Percentiles rank a stretch among this genome's conserved stretches.
These are phyloP conservation scores for Aspergillus ostianus DNA, from an alignment of 495 filamentous ascomycete species.

Conservation along the genomic window DNA sequence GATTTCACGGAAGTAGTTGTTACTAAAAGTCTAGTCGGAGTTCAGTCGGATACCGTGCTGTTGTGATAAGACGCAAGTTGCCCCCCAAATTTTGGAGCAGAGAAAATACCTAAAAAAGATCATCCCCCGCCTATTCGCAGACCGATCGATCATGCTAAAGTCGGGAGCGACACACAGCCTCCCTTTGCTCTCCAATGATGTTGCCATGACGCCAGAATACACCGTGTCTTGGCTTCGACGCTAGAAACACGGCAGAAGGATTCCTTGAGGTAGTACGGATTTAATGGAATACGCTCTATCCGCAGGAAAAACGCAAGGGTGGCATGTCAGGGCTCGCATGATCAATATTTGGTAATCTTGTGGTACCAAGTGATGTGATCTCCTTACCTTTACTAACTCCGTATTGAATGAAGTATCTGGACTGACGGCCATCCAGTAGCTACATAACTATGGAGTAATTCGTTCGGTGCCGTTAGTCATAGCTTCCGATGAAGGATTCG, in stretches of 20 bases:
- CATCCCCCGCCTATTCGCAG: background rate
- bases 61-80: background rate
- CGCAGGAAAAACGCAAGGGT: background rate
- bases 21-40: background rate
- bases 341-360: background rate
- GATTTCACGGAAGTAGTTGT: background rate
- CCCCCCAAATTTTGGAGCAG: background rate
- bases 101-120: background rate
- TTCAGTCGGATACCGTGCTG: background rate
- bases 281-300: slow-evolving; percentile 5
- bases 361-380: background rate
- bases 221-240: slow-evolving; percentile 34
- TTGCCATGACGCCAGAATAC: slow-evolving; percentile 14
- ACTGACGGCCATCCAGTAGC: background rate
- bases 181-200: background rate
- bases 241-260: slow-evolving; percentile 39
- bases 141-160: background rate
- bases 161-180: slow-evolving; percentile 1
- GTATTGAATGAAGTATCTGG: background rate
- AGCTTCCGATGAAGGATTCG: background rate
- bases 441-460: background rate
- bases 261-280: slow-evolving; percentile 9
- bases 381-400: background rate
- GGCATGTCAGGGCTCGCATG: background rate
- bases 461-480: background rate